phyloP scores from a whole-genome alignment of 2,329 filamentous ascomycete species.

The Fonsecaea nubica region DNA sequence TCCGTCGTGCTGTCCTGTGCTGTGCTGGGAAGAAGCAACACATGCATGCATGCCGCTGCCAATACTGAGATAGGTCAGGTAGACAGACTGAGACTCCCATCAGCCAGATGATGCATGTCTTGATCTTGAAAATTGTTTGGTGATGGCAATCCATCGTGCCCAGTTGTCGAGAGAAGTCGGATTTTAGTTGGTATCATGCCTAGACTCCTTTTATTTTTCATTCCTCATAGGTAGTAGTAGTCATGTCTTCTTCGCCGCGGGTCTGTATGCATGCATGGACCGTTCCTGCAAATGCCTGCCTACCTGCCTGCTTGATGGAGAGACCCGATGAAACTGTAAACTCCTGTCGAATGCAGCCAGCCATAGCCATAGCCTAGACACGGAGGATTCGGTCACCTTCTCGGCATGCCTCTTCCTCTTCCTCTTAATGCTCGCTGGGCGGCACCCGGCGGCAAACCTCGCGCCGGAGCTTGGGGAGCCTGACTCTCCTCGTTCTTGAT shows the following conservation, averaged over 20 bases:
- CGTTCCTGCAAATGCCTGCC: background rate
- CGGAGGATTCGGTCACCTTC: constrained; percentile 61
- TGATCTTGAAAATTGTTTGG: background rate
- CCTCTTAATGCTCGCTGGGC: constrained; percentile 87
- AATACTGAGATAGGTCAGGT: background rate
- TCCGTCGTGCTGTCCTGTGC: background rate
- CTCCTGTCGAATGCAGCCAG: background rate
- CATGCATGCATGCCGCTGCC: background rate
- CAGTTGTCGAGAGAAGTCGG: background rate
- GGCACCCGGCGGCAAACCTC: constrained; percentile 77
- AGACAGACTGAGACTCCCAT: background rate
- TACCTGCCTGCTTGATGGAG: background rate
- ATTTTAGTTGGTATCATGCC: background rate
- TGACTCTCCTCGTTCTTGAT: constrained; percentile 97
- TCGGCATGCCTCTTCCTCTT: constrained; percentile 86
- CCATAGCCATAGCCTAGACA: background rate
- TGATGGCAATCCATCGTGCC: background rate
- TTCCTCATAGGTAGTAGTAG: background rate
- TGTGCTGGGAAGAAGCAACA: background rate
- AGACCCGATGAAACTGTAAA: background rate
- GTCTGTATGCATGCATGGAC: background rate
- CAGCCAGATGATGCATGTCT: background rate
- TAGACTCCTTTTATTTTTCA: background rate
- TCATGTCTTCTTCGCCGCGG: background rate
- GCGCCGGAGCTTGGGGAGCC: constrained; percentile 78